Evolutionary conservation across 768 basidiomycete species (phyloP).

Genomic region (Paxillus ammoniavirescens): DNA sequence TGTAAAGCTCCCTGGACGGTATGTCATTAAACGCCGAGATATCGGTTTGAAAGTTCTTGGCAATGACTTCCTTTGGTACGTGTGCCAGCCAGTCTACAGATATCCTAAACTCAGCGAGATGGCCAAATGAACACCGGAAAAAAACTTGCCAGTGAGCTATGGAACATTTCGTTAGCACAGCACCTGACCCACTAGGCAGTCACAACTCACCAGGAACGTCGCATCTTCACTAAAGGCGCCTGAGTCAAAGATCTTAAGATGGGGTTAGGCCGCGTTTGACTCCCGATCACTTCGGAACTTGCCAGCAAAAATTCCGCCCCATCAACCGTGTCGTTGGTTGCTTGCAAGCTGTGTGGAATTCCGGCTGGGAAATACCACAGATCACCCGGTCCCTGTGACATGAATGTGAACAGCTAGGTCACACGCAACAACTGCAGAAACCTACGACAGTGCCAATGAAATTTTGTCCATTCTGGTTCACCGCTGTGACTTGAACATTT

Average conservation of each 20-base stretch:
- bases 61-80: conserved; percentile 49
- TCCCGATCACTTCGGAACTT: not conserved
- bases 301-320: conserved; percentile 53
- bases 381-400: conserved; percentile 37
- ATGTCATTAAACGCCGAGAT: conserved; percentile 51
- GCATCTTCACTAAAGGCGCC: conserved; percentile 50
- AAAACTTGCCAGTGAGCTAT: conserved; percentile 14
- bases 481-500: conserved; percentile 41
- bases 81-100: conserved; percentile 58
- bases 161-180: not conserved
- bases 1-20: conserved; percentile 51
- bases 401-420: conserved; percentile 10
- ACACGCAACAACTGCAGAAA: not conserved
- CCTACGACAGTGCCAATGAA: conserved; percentile 49
- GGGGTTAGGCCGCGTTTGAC: not conserved
- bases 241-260: conserved; percentile 27
- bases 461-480: conserved; percentile 45
- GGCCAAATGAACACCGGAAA: conserved; percentile 18
- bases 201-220: conserved; percentile 40
- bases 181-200: not conserved
- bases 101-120: not conserved
- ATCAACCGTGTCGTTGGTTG: conserved; percentile 38
- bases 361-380: conserved; percentile 59
- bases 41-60: conserved; percentile 55
- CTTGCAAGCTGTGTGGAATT: conserved; percentile 52